Evolutionary conservation across 331 rosid genomes (phyloP).

Genomic region (Cydonia oblonga): DNA sequence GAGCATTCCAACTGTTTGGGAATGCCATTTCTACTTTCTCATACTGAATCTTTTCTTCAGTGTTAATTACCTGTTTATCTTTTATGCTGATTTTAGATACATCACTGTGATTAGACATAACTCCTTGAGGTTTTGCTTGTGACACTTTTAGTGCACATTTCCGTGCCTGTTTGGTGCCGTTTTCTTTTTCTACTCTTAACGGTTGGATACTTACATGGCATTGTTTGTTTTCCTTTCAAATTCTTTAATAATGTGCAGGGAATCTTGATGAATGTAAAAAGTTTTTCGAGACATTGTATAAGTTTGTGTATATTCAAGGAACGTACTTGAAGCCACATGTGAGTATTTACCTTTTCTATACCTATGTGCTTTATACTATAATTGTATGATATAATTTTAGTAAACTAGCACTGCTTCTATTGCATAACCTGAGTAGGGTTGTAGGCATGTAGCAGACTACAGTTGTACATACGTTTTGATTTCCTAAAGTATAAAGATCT

Average conservation of each 20-base stretch:
- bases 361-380: background rate
- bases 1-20: background rate
- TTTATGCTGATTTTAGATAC: background rate
- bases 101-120: background rate
- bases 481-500: background rate
- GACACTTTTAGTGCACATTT: background rate
- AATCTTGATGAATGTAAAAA: conserved; percentile 55
- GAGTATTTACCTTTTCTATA: conserved; percentile 21
- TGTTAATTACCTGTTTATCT: background rate
- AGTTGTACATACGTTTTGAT: background rate
- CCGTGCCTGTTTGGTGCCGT: background rate
- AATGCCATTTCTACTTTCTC: background rate
- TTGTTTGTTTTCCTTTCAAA: conserved; percentile 6
- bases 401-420: background rate
- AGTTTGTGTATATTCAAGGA: conserved; percentile 79
- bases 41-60: background rate
- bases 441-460: background rate
- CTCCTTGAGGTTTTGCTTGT: background rate
- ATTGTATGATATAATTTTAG: background rate
- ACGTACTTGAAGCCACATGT: conserved; percentile 92
- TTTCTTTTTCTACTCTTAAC: background rate
- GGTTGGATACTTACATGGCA: background rate
- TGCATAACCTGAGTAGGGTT: background rate
- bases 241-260: conserved; percentile 41
- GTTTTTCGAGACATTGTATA: conserved; percentile 64